Percentiles rank a stretch among this genome's conserved stretches.
These are phyloP conservation scores for Leccinum olivaceopallidum DNA, from an alignment of 768 basidiomycete genomes.

Conservation along the genomic window DNA sequence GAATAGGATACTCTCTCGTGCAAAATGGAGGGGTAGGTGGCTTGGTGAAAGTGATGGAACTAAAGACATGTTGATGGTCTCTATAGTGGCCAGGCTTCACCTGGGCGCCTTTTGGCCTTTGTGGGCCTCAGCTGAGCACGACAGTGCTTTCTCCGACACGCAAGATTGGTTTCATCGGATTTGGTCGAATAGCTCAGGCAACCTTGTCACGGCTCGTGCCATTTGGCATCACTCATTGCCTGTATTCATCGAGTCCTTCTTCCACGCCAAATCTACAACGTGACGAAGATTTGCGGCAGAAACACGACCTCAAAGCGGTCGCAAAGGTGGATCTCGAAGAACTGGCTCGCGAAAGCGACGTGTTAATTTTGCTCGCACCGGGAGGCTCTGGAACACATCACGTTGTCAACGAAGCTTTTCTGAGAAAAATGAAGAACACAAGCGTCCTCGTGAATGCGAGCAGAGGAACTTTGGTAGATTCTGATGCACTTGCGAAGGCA, in stretches of 20 bases:
- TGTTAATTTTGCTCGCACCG: slow-evolving; percentile 82
- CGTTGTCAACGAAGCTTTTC: slow-evolving; percentile 67
- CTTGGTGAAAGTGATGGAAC: background rate
- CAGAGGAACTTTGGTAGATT: slow-evolving; percentile 88
- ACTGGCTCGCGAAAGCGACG: slow-evolving; percentile 78
- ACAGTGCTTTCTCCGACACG: slow-evolving; percentile 48
- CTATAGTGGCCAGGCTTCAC: slow-evolving; percentile 73
- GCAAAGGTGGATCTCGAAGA: slow-evolving; percentile 60
- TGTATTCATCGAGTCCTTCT: slow-evolving; percentile 65
- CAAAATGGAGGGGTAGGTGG: slow-evolving; percentile 62
- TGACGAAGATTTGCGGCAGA: slow-evolving; percentile 40
- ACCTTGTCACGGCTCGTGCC: slow-evolving; percentile 76
- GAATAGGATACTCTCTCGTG: slow-evolving; percentile 62
- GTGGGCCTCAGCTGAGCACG: slow-evolving; percentile 78
- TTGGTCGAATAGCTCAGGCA: slow-evolving; percentile 91
- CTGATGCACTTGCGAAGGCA: slow-evolving; percentile 82
- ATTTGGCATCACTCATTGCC: slow-evolving; percentile 74
- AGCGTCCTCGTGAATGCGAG: slow-evolving; percentile 83
- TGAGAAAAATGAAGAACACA: slow-evolving; percentile 83
- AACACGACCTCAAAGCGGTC: slow-evolving; percentile 39
- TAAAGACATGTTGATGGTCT: background rate
- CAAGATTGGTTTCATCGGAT: slow-evolving; percentile 90
- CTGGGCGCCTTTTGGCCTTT: slow-evolving; percentile 85
- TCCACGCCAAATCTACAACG: slow-evolving; percentile 44
- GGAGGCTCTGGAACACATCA: slow-evolving; percentile 72